Evolutionary conservation across 1,139 yeast genomes (phyloP).

Genomic region (Scheffersomyces quercinus): DNA sequence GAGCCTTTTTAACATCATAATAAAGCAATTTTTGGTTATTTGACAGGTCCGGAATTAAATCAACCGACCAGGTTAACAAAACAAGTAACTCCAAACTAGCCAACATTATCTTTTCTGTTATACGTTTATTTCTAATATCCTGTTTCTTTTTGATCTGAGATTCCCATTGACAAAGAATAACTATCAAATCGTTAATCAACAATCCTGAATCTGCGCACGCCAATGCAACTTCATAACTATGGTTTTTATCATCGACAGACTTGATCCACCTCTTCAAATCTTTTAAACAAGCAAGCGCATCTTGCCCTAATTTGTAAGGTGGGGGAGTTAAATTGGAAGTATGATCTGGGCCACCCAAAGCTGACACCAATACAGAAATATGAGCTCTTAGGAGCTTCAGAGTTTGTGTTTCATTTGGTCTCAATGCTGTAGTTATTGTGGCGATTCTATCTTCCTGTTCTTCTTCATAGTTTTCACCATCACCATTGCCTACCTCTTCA

Average conservation of each 20-base stretch:
- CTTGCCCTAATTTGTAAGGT: slow-evolving; percentile 83
- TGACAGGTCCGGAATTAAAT: slow-evolving; percentile 44
- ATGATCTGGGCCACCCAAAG: slow-evolving; percentile 80
- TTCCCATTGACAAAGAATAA: slow-evolving; percentile 80
- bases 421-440: slow-evolving; percentile 26
- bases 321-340: slow-evolving; percentile 40
- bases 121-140: slow-evolving; percentile 28
- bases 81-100: slow-evolving; percentile 79
- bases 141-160: slow-evolving; percentile 24
- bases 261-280: slow-evolving; percentile 88
- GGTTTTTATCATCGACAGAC: slow-evolving; percentile 73
- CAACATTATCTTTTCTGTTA: slow-evolving; percentile 63
- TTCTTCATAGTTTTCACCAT: slow-evolving; percentile 16
- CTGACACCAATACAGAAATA: slow-evolving; percentile 70
- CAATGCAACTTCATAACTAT: slow-evolving; percentile 76
- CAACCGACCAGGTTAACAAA: slow-evolving; percentile 83
- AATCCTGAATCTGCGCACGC: slow-evolving; percentile 85
- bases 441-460: slow-evolving; percentile 28
- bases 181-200: slow-evolving; percentile 69
- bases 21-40: slow-evolving; percentile 58
- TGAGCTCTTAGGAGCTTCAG: slow-evolving; percentile 61
- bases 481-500: slow-evolving; percentile 11
- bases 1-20: slow-evolving; percentile 65
- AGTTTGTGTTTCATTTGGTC: slow-evolving; percentile 39
- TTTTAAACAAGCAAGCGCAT: slow-evolving; percentile 84